These are phyloP conservation scores for Amaranthus tricolor DNA, from an alignment of 179 eudicot species.

Conservation along the genomic window DNA sequence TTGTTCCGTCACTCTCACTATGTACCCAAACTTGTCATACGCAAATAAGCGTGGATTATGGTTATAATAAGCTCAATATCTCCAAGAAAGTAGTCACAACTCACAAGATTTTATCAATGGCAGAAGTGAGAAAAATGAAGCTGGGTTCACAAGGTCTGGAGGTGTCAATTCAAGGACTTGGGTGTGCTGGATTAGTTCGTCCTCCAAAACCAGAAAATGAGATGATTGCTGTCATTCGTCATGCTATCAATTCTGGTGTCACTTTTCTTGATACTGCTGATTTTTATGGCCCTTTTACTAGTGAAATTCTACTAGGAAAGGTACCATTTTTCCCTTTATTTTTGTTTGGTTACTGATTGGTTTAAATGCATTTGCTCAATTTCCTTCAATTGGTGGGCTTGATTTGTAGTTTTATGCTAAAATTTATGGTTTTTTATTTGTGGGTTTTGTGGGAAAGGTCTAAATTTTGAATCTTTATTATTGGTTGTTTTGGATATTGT, in stretches of 20 bases:
- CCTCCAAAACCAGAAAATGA: slow-evolving; percentile 26
- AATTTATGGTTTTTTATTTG: background rate
- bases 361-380: background rate
- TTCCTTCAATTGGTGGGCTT: too few relatives aligned
- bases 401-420: too few relatives aligned
- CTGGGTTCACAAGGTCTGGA: slow-evolving; percentile 33
- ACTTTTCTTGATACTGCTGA: slow-evolving; percentile 34
- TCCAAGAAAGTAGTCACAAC: too few relatives aligned
- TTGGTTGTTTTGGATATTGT: background rate
- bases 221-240: slow-evolving; percentile 23
- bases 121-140: slow-evolving; percentile 24
- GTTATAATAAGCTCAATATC: too few relatives aligned
- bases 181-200: slow-evolving; percentile 22
- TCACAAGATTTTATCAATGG: slow-evolving; percentile 3
- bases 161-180: slow-evolving; percentile 33
- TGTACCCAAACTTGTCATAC: too few relatives aligned
- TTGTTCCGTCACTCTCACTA: too few relatives aligned
- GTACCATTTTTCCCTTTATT: background rate
- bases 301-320: slow-evolving; percentile 29
- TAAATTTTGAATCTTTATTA: background rate
- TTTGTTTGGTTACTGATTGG: background rate
- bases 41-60: too few relatives aligned
- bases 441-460: background rate
- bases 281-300: slow-evolving; percentile 24
- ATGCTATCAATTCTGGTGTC: slow-evolving; percentile 33